Evolutionary conservation across 1,139 yeast species (phyloP).

Genomic region (Yamadazyma taylorii): DNA sequence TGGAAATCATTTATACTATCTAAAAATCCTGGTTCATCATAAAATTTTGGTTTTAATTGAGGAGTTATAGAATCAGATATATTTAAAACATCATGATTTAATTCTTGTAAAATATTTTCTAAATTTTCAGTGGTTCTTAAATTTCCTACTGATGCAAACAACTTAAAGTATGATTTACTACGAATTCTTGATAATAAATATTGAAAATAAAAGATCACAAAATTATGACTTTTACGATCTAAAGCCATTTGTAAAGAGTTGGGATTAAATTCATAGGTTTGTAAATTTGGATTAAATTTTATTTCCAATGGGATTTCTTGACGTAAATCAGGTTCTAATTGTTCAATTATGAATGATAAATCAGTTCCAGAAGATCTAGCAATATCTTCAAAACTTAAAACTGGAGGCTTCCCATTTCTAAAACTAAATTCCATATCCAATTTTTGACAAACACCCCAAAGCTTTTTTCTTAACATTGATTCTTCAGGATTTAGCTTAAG

Average conservation of each 20-base stretch:
- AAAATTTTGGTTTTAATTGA: conserved; percentile 25
- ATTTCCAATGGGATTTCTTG: conserved; percentile 1
- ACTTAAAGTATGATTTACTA: conserved; percentile 27
- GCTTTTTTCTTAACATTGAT: conserved; percentile 31
- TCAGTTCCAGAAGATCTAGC: conserved; percentile 8
- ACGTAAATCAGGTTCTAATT: background rate
- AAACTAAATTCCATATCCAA: conserved; percentile 56
- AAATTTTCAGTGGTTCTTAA: conserved; percentile 18
- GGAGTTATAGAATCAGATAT: conserved; percentile 16
- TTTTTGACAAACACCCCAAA: conserved; percentile 58
- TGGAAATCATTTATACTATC: conserved; percentile 4
- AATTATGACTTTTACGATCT: conserved; percentile 1
- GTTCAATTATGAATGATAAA: conserved; percentile 6
- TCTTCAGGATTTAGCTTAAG: conserved; percentile 36
- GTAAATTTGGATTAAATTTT: conserved; percentile 5
- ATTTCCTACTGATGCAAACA: conserved; percentile 29
- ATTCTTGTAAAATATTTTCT: conserved; percentile 18
- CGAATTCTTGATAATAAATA: conserved; percentile 26
- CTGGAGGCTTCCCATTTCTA: conserved; percentile 61
- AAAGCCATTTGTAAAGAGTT: conserved; percentile 6
- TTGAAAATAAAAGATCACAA: conserved; percentile 10
- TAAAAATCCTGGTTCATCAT: conserved; percentile 28
- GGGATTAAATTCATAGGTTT: conserved; percentile 12
- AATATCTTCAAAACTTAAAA: conserved; percentile 48
- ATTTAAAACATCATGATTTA: conserved; percentile 23